These are phyloP conservation scores for Kazachstania sp. DNA, from an alignment of 1,139 yeast genomes.

Conservation along the genomic window DNA sequence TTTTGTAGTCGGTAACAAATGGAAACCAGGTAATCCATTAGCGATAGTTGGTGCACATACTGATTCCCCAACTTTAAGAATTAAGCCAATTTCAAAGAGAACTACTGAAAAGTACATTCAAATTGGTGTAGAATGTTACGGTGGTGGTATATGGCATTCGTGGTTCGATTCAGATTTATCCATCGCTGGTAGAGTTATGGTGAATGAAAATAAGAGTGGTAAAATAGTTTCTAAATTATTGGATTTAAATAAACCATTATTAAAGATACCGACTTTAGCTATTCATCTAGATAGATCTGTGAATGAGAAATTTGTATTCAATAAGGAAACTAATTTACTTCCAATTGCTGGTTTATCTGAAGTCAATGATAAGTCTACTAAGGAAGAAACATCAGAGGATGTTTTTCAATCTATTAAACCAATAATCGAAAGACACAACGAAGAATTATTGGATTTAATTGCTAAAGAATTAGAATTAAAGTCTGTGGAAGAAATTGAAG, in stretches of 20 bases:
- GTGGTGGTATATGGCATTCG: conserved; percentile 88
- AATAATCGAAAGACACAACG: conserved; percentile 67
- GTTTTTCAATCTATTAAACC: conserved; percentile 60
- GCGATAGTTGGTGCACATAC: conserved; percentile 92
- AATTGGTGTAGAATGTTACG: conserved; percentile 89
- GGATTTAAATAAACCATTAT: conserved; percentile 71
- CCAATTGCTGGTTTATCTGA: conserved; percentile 77
- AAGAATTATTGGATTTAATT: conserved; percentile 56
- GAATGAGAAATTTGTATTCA: conserved; percentile 73
- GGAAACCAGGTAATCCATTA: conserved; percentile 71
- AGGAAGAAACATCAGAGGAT: conserved; percentile 41
- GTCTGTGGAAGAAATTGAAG: conserved; percentile 54
- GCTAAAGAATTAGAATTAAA: conserved; percentile 54
- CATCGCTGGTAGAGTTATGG: conserved; percentile 85
- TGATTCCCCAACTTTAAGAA: conserved; percentile 85
- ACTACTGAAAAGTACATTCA: conserved; percentile 71
- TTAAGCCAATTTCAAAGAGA: conserved; percentile 82
- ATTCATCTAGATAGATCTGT: conserved; percentile 81
- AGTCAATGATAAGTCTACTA: conserved; percentile 29
- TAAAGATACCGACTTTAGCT: conserved; percentile 91
- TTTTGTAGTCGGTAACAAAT: conserved; percentile 67
- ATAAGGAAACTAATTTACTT: conserved; percentile 74
- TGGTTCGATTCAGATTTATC: conserved; percentile 90
- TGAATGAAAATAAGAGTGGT: conserved; percentile 42
- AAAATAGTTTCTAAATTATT: conserved; percentile 57